These are phyloP conservation scores for Acanthamoeba pearcei DNA, from an alignment of 208 protist genomes.

Conservation along the genomic window DNA sequence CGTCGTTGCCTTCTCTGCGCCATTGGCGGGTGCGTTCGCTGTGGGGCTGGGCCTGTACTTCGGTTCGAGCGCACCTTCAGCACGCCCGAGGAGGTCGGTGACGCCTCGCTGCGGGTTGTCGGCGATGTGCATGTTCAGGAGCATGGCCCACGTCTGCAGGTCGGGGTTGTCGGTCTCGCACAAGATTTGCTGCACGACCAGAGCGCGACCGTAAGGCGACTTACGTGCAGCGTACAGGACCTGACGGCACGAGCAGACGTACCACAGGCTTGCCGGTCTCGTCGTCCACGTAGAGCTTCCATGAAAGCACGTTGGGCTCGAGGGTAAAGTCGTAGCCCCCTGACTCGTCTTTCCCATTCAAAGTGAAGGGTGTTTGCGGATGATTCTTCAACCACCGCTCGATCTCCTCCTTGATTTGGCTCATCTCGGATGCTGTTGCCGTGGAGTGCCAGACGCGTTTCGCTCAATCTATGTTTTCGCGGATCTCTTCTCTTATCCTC, in stretches of 20 bases:
- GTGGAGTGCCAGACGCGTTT: neutral
- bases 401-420: constrained; percentile 64
- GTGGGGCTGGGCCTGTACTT: constrained; percentile 14
- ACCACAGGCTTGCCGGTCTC: constrained; percentile 67
- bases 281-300: constrained; percentile 68
- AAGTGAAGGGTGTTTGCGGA: constrained; percentile 15
- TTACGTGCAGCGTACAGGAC: too few species aligned
- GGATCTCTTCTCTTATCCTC: neutral
- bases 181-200: constrained; percentile 48
- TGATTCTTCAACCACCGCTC: constrained; percentile 58
- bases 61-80: constrained; percentile 44
- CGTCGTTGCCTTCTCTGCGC: neutral
- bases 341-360: neutral
- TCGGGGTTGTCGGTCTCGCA: constrained; percentile 23
- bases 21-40: neutral
- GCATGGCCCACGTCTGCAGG: constrained; percentile 23
- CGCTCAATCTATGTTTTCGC: neutral
- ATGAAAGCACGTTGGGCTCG: neutral
- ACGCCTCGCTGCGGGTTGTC: constrained; percentile 53
- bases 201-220: too few species aligned
- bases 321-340: constrained; percentile 21
- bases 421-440: neutral
- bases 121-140: constrained; percentile 64
- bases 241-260: neutral
- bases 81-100: constrained; percentile 42